Percentiles rank a stretch among this genome's conserved stretches.
These are phyloP conservation scores for Alisma plantagoaquatica DNA, from an alignment of 106 monocot species.

Conservation along the genomic window DNA sequence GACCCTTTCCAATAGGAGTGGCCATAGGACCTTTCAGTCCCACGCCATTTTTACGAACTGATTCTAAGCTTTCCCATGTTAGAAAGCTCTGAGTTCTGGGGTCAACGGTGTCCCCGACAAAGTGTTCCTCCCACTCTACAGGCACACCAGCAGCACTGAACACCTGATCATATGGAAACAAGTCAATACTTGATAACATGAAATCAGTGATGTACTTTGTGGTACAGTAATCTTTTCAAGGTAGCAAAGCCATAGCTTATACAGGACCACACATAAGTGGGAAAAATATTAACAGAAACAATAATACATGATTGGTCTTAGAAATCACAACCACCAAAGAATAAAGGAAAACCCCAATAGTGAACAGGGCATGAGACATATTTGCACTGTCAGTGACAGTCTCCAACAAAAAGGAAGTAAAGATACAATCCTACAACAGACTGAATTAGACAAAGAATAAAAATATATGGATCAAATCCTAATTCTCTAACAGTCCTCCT, in stretches of 20 bases:
- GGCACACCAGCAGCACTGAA: constrained; percentile 74
- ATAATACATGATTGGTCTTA: background rate
- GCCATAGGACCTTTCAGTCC: constrained; percentile 98
- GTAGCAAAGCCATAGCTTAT: background rate
- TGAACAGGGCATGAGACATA: too few relatives aligned
- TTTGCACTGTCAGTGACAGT: too few relatives aligned
- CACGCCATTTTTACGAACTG: constrained; percentile 68
- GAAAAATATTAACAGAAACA: background rate
- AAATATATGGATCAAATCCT: too few relatives aligned
- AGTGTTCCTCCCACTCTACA: constrained; percentile 91
- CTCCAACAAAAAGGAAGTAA: too few relatives aligned
- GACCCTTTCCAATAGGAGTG: constrained; percentile 97
- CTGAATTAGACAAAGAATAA: too few relatives aligned
- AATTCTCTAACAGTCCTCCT: too few relatives aligned
- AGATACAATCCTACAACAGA: too few relatives aligned
- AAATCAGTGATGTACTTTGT: background rate
- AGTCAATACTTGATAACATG: background rate
- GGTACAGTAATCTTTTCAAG: background rate
- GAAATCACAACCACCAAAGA: background rate
- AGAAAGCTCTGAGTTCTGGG: constrained; percentile 85
- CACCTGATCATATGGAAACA: constrained; percentile 26
- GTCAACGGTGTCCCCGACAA: constrained; percentile 70
- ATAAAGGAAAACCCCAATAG: background rate
- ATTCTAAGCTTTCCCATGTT: constrained; percentile 90
- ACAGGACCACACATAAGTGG: background rate